Evolutionary conservation across 2,329 filamentous ascomycete genomes (phyloP).

Genomic region (Colletotrichum tofieldiae): DNA sequence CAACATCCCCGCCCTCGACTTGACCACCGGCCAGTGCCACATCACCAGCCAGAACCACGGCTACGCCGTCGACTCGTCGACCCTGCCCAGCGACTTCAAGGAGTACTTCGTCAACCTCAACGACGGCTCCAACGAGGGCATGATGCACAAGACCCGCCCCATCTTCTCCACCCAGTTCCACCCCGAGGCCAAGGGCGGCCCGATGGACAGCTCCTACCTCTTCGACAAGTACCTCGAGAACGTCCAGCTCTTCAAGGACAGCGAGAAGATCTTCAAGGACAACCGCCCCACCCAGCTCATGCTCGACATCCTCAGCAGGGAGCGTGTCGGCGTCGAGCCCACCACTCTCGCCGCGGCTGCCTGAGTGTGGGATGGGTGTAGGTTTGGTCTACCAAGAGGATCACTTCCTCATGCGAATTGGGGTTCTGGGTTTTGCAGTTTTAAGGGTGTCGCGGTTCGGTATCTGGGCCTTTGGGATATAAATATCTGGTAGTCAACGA

Average conservation of each 20-base stretch:
- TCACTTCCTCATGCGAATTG: background rate
- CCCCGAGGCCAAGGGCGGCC: conserved; percentile 96
- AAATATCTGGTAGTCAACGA: background rate
- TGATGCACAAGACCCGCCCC: conserved; percentile 95
- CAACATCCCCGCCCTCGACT: conserved; percentile 96
- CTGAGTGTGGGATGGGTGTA: conserved; percentile 46
- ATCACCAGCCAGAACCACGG: conserved; percentile 99
- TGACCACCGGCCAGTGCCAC: conserved; percentile 97
- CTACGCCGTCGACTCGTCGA: conserved; percentile 91
- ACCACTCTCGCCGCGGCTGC: conserved; percentile 69
- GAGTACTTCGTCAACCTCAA: conserved; percentile 99
- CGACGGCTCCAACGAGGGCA: conserved; percentile 95
- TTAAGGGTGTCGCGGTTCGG: conserved; percentile 23
- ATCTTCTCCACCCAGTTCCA: conserved; percentile 99
- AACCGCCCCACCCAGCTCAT: conserved; percentile 90
- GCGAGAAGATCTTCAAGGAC: conserved; percentile 84
- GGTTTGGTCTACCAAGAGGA: background rate
- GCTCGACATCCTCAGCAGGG: conserved; percentile 92
- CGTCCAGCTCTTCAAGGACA: conserved; percentile 90
- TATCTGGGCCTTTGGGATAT: conserved; percentile 20
- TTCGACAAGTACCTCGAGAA: conserved; percentile 97
- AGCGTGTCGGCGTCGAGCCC: conserved; percentile 91
- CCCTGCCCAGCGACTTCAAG: conserved; percentile 89
- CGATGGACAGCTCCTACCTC: conserved; percentile 94
- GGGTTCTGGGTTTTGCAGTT: conserved; percentile 14